phyloP scores from a whole-genome alignment of 257 asterid species.

The Eustoma russellianum region DNA sequence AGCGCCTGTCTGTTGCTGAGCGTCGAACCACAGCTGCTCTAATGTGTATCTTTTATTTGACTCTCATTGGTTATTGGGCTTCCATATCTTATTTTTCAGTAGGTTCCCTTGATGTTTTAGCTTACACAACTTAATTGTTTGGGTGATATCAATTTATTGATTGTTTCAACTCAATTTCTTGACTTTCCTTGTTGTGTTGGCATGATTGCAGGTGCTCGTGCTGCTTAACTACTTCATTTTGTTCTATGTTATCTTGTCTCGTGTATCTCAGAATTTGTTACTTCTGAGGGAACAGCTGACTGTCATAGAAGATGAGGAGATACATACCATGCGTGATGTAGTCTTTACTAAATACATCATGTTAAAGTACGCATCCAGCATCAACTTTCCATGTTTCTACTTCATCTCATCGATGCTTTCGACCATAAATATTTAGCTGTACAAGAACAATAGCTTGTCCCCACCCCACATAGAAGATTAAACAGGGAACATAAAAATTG shows the following conservation, averaged over 20 bases:
- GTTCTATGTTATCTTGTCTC: slow-evolving; percentile 60
- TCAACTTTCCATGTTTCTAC: neutral
- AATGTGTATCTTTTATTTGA: slow-evolving; percentile 60
- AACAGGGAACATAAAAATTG: neutral
- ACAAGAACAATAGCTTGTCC: neutral
- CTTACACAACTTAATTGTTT: neutral
- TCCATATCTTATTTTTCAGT: slow-evolving; percentile 78
- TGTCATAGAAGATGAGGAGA: slow-evolving; percentile 56
- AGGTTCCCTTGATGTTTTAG: slow-evolving; percentile 20
- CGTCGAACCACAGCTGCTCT: slow-evolving; percentile 55
- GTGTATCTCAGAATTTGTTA: slow-evolving; percentile 49
- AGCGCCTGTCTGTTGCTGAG: slow-evolving; percentile 55
- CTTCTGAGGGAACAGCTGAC: slow-evolving; percentile 59
- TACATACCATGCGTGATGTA: slow-evolving; percentile 66
- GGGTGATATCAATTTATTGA: neutral
- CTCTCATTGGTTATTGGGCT: slow-evolving; percentile 78
- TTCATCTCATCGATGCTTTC: neutral
- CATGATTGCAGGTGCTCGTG: slow-evolving; percentile 38
- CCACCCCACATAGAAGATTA: neutral
- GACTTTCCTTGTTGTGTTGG: neutral
- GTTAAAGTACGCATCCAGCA: slow-evolving; percentile 51
- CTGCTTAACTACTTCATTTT: slow-evolving; percentile 41
- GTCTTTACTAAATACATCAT: slow-evolving; percentile 61
- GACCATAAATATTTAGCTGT: too few relatives aligned
- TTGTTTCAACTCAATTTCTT: too few relatives aligned